Conservation (phyloP, 306 rosid species). For the Datisca glomerata region DNA sequence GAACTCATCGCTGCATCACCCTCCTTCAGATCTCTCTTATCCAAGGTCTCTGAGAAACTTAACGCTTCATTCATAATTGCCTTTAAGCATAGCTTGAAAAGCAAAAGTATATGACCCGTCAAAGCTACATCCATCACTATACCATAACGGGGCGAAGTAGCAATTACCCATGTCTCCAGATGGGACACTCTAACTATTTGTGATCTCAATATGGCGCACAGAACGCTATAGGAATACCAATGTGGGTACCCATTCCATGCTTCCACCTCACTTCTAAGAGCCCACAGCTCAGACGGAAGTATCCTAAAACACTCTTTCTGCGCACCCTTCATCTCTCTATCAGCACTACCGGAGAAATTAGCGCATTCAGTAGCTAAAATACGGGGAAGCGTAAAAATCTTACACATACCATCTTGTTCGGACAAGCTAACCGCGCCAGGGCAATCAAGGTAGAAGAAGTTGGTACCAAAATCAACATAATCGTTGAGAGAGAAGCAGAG, state of each 20-base stretch:
- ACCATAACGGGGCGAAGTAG: constrained; percentile 61
- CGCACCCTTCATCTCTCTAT: not conserved
- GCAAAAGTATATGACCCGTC: constrained; percentile 43
- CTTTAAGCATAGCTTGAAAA: constrained; percentile 44
- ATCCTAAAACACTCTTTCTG: constrained; percentile 10
- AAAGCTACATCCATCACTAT: constrained; percentile 43
- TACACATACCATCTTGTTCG: constrained; percentile 12
- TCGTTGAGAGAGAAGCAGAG: constrained; percentile 43
- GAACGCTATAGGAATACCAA: constrained; percentile 25
- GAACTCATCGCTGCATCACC: constrained; percentile 1
- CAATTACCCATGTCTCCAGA: constrained; percentile 38
- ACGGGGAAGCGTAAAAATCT: constrained; percentile 41
- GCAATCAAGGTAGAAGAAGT: constrained; percentile 50
- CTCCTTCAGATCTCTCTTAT: constrained; percentile 4
- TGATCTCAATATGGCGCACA: constrained; percentile 24
- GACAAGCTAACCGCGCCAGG: constrained; percentile 51
- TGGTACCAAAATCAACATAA: constrained; percentile 17
- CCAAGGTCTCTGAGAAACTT: constrained; percentile 2
- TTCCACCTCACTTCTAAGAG: constrained; percentile 34
- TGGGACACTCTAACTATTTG: constrained; percentile 15
- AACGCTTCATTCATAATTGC: constrained; percentile 48
- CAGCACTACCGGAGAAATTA: constrained; percentile 2
- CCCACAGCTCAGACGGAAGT: constrained; percentile 50
- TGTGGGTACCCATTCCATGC: constrained; percentile 50
- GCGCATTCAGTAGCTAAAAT: constrained; percentile 39